Evolutionary conservation across 2,329 filamentous ascomycete species (phyloP).

Genomic region (Keithomyces neogunnii): DNA sequence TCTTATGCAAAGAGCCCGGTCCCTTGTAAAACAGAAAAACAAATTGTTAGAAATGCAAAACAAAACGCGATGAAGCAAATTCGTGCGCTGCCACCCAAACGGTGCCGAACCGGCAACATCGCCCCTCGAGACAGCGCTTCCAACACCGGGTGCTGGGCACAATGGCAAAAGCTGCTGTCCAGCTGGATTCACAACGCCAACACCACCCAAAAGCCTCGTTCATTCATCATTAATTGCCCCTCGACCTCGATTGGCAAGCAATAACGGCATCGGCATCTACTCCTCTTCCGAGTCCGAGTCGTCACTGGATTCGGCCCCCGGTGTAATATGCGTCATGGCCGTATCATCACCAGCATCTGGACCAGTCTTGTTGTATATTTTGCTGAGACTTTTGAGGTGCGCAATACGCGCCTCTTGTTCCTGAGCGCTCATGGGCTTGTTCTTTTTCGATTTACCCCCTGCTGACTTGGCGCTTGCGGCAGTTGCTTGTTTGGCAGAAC

Average conservation of each 20-base stretch:
- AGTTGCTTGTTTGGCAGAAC: slow-evolving; percentile 20
- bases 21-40: background rate
- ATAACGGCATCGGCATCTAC: slow-evolving; percentile 17
- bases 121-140: background rate
- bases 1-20: background rate
- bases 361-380: slow-evolving; percentile 29
- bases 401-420: slow-evolving; percentile 61
- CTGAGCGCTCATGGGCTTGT: slow-evolving; percentile 65
- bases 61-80: background rate
- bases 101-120: background rate
- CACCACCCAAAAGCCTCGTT: slow-evolving; percentile 10
- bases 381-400: slow-evolving; percentile 46
- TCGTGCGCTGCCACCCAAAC: background rate
- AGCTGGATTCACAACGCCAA: slow-evolving; percentile 9
- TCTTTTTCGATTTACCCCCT: slow-evolving; percentile 53
- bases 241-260: background rate
- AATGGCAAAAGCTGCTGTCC: background rate
- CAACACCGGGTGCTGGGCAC: background rate
- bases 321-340: slow-evolving; percentile 17
- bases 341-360: slow-evolving; percentile 21
- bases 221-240: slow-evolving; percentile 7
- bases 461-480: slow-evolving; percentile 7
- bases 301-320: slow-evolving; percentile 28
- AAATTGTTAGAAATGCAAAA: background rate
- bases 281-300: slow-evolving; percentile 41